Conservation (phyloP, 768 basidiomycete genomes). For the Phlegmacium glaucopus region DNA sequence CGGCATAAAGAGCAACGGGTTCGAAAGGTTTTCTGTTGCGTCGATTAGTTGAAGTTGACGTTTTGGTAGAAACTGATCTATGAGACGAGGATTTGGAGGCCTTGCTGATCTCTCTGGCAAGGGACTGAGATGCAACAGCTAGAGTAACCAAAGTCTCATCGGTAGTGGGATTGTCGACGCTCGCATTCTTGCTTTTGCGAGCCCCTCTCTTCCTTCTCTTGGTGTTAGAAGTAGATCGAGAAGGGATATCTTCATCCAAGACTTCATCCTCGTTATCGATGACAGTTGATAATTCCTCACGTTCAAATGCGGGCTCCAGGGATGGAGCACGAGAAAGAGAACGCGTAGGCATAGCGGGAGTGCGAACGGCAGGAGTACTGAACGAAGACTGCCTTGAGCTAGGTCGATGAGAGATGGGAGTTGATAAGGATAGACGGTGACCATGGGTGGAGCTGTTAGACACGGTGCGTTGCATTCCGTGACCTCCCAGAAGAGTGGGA, state of each 20-base stretch:
- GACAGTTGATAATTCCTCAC: slow-evolving; percentile 49
- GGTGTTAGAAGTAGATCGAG: slow-evolving; percentile 67
- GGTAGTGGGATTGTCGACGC: slow-evolving; percentile 26
- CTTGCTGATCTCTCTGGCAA: slow-evolving; percentile 81
- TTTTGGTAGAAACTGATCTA: slow-evolving; percentile 28
- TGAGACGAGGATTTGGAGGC: slow-evolving; percentile 47
- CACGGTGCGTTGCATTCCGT: slow-evolving; percentile 54
- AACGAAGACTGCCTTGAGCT: slow-evolving; percentile 61
- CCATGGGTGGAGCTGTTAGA: slow-evolving; percentile 63
- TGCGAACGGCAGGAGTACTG: slow-evolving; percentile 42
- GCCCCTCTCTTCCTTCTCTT: slow-evolving; percentile 84
- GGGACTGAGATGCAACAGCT: slow-evolving; percentile 74
- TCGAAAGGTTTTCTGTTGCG: slow-evolving; percentile 30
- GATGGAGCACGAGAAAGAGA: slow-evolving; percentile 65
- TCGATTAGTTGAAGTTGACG: slow-evolving; percentile 23
- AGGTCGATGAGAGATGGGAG: slow-evolving; percentile 69
- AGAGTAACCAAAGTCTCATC: slow-evolving; percentile 67
- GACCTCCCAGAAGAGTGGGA: slow-evolving; percentile 63
- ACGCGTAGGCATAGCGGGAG: slow-evolving; percentile 51
- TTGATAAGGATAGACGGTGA: slow-evolving; percentile 57
- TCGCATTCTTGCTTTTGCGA: slow-evolving; percentile 73
- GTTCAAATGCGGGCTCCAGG: slow-evolving; percentile 47
- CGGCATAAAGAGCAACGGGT: slow-evolving; percentile 42
- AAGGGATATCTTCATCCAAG: slow-evolving; percentile 36
- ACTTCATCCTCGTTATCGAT: slow-evolving; percentile 41